Evolutionary conservation across 2,329 filamentous ascomycete species (phyloP), one percentile per base, ranked within the genome.

Genomic region (Monilinia fructicola): DNA sequence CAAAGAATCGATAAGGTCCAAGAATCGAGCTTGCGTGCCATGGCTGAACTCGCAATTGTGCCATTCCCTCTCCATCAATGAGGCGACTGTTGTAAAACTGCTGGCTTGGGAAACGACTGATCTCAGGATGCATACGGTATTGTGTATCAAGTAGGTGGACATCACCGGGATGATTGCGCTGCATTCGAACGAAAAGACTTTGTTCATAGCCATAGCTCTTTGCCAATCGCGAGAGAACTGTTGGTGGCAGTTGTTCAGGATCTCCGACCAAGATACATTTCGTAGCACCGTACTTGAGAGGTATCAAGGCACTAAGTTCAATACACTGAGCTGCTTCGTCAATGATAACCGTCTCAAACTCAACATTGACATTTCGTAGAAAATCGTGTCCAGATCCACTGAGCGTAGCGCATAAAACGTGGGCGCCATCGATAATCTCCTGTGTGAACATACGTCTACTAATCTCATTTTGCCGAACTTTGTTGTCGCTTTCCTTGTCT

Each of bases 41-140:
- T 2, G 92, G 90, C 76, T 90, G 87, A 68, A 83, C 80, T 58
- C 95, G 90, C 64, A 96, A 81, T 65, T 80, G 82, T 4, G 84
- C 87, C 93, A 98, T 98, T 71, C 90, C 85, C 68, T 85, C 85
- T 31, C 96, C 95, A 77, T 99, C 93, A 70, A 93, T 82, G 14
- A 99, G 85, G 70, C 88, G 87, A 38, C 91, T 88, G 76, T 98
- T 92, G 79, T 99, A 99, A 79, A 99, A 99, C 62, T 93, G 90
- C 72, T 85, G 82, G 77, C 93, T 97, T 1, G 96, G 95, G 77
- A 97, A 99, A 63, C 82, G 78, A 78, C 93, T 97, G 76, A 99
- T 99, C 72, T 95, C 92, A 0, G 96, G 95, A 79, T 99, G 95
- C 96, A 99, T 99, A 79, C 95, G 95, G 77, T 99, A 99, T 76